Evolutionary conservation across 148 eudicot species (phyloP).

Genomic region (Spergularia marina): DNA sequence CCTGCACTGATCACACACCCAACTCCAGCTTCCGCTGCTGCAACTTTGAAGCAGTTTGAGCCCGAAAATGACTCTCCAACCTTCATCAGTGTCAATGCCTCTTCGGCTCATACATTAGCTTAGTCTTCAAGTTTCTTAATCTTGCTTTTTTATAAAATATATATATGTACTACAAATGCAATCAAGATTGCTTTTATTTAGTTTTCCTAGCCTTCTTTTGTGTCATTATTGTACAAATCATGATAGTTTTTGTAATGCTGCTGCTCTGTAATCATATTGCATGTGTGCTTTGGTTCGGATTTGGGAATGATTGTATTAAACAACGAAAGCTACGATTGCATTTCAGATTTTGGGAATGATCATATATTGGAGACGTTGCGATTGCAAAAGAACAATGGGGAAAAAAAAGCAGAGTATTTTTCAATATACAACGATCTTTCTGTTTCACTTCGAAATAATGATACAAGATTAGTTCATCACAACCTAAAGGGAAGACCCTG

Average conservation of each 20-base stretch:
- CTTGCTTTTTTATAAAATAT: slow-evolving; percentile 9
- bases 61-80: slow-evolving; percentile 25
- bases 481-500: neutral
- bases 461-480: slow-evolving; percentile 15
- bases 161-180: slow-evolving; percentile 8
- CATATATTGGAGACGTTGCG: neutral
- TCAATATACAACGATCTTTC: slow-evolving; percentile 21
- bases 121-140: slow-evolving; percentile 16
- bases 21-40: slow-evolving; percentile 14
- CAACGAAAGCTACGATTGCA: no score
- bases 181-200: slow-evolving; percentile 14
- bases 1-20: slow-evolving; percentile 29
- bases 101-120: slow-evolving; percentile 17
- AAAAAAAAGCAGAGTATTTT: slow-evolving; percentile 3
- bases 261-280: slow-evolving; percentile 16
- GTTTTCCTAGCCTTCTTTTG: slow-evolving; percentile 13
- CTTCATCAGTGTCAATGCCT: slow-evolving; percentile 23
- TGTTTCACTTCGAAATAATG: neutral
- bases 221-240: slow-evolving; percentile 27
- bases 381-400: slow-evolving; percentile 1
- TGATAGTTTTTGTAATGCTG: slow-evolving; percentile 17
- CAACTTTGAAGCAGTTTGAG: slow-evolving; percentile 21
- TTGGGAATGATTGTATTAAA: slow-evolving; percentile 13
- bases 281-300: slow-evolving; percentile 21
- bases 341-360: no score